Evolutionary conservation across 176 grass and related monocot species (phyloP), one percentile per base, ranked within the genome.

Genomic region (Tuctoria greenei): DNA sequence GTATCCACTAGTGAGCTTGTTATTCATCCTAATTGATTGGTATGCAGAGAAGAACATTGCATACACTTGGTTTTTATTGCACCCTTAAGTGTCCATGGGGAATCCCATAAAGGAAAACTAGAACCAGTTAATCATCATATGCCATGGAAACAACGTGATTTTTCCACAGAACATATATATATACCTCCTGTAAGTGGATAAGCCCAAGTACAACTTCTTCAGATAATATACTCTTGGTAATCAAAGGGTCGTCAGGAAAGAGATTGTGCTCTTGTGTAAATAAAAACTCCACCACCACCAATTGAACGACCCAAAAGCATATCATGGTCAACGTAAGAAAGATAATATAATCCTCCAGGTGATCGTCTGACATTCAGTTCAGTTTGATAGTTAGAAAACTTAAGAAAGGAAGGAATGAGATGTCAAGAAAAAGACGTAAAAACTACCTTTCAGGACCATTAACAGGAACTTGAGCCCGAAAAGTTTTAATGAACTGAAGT

Each of bases 211-310:
- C 35, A 72, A 31, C 31, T 8, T 58, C 18, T 13, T 82, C 34
- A 52, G 28, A 73, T 60, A 67, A 71, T 17, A 72, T 21, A 25
- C 18, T 43, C 26, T 20, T 74, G 23, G 6, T 20, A 82, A 47
- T n/a, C n/a, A n/a, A 20, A 41, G 49, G 79, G 79, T 12, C 56
- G 56, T 94, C 52, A 88, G 23, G 51, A 76, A 37, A 98, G 84
- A 90, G 89, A 89, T 61, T 97, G 94, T 9, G 95, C 84, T 78
- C 77, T 91, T 79, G 91, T 98, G 79, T 94, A 98, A 75, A 98
- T 74, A 78, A 94, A 98, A 85, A 94, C 65, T 24, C 91, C 91
- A 49, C 91, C 91, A 38, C 95, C 89, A 15, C 89, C 89, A 43
- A 92, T 73, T 13, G 95, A 81, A 70, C 89, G 95, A 16, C 95